Base-by-base conservation (phyloP, 192 early-diverging fungal genomes). In the Podila horticola region DNA sequence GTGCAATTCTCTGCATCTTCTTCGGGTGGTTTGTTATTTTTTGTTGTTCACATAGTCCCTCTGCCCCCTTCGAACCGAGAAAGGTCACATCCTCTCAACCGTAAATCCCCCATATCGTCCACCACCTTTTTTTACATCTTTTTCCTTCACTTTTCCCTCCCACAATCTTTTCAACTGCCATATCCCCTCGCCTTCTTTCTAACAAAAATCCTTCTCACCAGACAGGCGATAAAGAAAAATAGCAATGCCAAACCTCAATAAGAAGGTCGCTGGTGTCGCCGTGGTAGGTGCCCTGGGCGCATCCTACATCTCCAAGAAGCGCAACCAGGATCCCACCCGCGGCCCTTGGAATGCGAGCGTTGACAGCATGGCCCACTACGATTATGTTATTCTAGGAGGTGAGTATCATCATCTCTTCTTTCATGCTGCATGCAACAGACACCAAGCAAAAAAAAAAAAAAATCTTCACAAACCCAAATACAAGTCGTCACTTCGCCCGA, bases 361-460 rank as follows among this genome's bases (percentile, higher is more conserved):
- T 0, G 76, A 79, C 38, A 11, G 20, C 29, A 58, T 58, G 28
- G 66, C 34, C 9, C 69, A 68, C 20, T 79, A 79, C 13, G 76
- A 79, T 38, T 79, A 72, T 30, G 58, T 72, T n/a, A 63, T 79
- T 13, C 65, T 79, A 13, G 76, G 76, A 63, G 74, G 74, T 70
- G 62, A 60, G 19, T 36, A 24, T 19, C 26, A 9, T 45, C 11
- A 36, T 0, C 34, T 10, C 8, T 36, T 31, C 31, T 31, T 2
- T 34, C 0, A 34, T 34, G 33, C 3, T 4, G 34, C 34, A 36
- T 9, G 7, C 10, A 10, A 10, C 15, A 3, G 15, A 45, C 13
- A 45, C 15, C 15, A 17, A 6, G 8, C 36, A 38, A 13, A 45
- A 15, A 45, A 45, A 45, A 45, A 1, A 4, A 1, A 15, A 1